phyloP scores from a whole-genome alignment of 257 asterid genomes.

The Fraxinus pennsylvanica region DNA sequence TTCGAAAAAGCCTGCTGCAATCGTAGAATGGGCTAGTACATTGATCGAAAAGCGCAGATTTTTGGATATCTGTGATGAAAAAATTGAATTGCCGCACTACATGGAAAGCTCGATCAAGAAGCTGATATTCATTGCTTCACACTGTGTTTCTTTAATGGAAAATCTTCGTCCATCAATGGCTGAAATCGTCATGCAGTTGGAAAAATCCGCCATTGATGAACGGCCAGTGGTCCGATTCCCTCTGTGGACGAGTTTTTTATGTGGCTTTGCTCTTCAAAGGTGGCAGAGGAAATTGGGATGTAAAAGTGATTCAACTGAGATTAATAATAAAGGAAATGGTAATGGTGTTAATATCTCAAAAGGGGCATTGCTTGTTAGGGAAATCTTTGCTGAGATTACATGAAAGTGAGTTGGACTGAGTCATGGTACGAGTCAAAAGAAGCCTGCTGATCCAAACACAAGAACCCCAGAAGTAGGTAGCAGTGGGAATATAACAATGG shows the following conservation, averaged over 20 bases:
- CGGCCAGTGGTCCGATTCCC: conserved; percentile 23
- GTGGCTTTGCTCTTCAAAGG: conserved; percentile 31
- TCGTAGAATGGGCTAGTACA: conserved; percentile 68
- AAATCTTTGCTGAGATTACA: conserved; percentile 64
- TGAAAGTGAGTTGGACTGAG: conserved; percentile 17
- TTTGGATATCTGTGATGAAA: conserved; percentile 45
- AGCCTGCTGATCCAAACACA: conserved; percentile 37
- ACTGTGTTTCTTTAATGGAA: conserved; percentile 40
- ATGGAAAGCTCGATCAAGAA: conserved; percentile 28
- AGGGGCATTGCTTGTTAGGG: conserved; percentile 52
- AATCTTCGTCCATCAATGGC: conserved; percentile 52
- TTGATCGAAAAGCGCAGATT: conserved; percentile 34
- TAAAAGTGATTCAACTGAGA: conserved; percentile 4
- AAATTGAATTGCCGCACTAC: conserved; percentile 33
- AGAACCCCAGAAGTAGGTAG: conserved; percentile 42
- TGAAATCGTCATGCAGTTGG: conserved; percentile 44
- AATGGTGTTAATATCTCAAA: conserved; percentile 23
- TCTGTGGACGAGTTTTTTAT: conserved; percentile 33
- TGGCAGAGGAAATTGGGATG: conserved; percentile 30
- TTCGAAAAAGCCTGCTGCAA: conserved; percentile 45
- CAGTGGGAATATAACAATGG: conserved; percentile 22
- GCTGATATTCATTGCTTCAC: conserved; percentile 45
- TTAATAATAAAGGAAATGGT: conserved; percentile 19
- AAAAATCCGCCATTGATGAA: conserved; percentile 20
- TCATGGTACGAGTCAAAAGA: neutral